A percentile compares a stretch with the other conserved stretches of the same genome.
phyloP scores from a whole-genome alignment of 192 early-diverging fungal genomes.

The Haplosporangium gracile region DNA sequence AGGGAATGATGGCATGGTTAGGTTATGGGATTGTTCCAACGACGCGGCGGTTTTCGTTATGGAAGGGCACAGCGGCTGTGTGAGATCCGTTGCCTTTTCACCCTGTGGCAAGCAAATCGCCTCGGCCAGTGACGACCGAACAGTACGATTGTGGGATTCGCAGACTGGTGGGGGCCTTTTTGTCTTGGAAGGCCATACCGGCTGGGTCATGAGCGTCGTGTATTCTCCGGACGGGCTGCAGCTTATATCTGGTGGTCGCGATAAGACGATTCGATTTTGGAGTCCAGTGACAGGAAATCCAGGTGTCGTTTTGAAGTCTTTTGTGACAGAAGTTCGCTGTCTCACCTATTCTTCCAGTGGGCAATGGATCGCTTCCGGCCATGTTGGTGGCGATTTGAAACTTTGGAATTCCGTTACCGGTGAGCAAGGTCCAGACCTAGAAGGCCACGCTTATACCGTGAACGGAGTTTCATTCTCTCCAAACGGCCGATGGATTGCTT shows the following conservation, averaged over 20 bases:
- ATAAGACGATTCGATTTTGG: background rate
- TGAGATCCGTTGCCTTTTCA: background rate
- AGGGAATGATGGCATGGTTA: background rate
- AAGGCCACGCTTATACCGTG: background rate
- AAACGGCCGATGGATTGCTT: background rate
- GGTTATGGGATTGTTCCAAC: background rate
- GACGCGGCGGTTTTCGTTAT: background rate
- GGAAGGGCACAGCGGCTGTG: background rate
- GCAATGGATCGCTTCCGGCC: background rate
- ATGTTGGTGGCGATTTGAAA: background rate
- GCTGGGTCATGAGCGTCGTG: background rate
- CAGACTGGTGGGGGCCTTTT: background rate
- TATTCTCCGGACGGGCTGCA: background rate
- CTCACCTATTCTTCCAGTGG: background rate
- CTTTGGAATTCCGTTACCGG: background rate
- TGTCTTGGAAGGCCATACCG: background rate
- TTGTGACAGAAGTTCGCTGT: background rate
- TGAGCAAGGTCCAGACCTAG: background rate
- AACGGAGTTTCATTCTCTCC: background rate
- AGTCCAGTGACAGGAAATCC: background rate
- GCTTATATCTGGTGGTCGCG: background rate
- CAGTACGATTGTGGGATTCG: background rate
- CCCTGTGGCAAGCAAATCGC: background rate
- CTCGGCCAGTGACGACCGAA: background rate
- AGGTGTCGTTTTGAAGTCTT: background rate